Evolutionary conservation across 768 basidiomycete genomes (phyloP).

Genomic region (Megacollybia marginata): DNA sequence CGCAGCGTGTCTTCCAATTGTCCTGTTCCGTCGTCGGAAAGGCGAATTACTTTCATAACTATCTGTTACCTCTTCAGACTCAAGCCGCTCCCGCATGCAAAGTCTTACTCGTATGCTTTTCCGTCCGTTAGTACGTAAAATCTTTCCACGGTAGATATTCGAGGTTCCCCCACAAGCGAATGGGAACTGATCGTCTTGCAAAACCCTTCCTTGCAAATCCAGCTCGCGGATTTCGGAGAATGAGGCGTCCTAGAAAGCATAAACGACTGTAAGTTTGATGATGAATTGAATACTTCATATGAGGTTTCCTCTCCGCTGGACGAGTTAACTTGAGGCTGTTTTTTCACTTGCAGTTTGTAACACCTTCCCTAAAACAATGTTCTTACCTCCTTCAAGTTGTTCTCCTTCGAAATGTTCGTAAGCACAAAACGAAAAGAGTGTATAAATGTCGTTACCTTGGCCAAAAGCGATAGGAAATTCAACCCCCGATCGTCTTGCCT

Average conservation of each 20-base stretch:
- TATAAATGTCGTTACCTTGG: too few relatives aligned
- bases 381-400: too few relatives aligned
- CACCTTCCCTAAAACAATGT: too few relatives aligned
- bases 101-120: constrained; percentile 2
- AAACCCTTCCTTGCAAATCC: not conserved
- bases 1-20: constrained; percentile 1
- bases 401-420: too few relatives aligned
- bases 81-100: not conserved
- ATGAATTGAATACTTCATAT: not conserved
- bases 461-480: too few relatives aligned
- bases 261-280: too few relatives aligned
- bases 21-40: constrained; percentile 3
- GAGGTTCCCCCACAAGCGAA: constrained; percentile 7
- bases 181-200: constrained; percentile 5
- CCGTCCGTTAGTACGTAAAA: constrained; percentile 2
- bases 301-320: constrained; percentile 2
- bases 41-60: constrained; percentile 7
- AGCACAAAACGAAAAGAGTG: too few relatives aligned
- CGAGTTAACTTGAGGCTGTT: not conserved
- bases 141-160: constrained; percentile 7
- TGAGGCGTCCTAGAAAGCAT: too few relatives aligned
- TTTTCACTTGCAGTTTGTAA: too few relatives aligned
- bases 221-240: not conserved
- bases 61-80: not conserved
- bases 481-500: too few relatives aligned